Percentiles rank a stretch among this genome's conserved stretches.
phyloP scores from a whole-genome alignment of 192 early-diverging fungal genomes.

The Backusella sp. region DNA sequence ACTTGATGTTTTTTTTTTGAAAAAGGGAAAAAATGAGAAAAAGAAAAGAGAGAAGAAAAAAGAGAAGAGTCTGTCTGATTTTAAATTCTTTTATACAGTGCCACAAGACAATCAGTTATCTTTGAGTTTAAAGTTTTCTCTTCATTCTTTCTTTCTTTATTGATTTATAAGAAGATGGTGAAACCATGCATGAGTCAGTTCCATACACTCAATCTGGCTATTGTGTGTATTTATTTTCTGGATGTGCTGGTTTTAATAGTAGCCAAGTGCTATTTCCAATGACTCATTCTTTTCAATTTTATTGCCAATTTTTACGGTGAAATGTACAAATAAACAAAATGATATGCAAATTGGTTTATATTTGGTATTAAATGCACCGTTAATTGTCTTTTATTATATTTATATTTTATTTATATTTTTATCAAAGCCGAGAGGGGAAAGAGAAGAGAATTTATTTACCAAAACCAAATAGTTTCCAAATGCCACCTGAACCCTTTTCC shows the following conservation, averaged over 20 bases:
- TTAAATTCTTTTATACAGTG: neutral
- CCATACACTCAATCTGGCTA: no score
- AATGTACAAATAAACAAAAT: no score
- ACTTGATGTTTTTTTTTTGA: neutral
- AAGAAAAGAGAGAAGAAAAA: neutral
- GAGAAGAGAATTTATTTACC: neutral
- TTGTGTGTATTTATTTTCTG: no score
- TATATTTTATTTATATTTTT: neutral
- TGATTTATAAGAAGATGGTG: no score
- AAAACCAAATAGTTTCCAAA: slow-evolving; percentile 31
- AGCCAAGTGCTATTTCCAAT: no score
- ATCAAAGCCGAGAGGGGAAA: neutral
- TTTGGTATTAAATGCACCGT: neutral
- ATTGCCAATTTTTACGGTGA: no score
- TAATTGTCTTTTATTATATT: neutral
- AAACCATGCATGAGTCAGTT: no score
- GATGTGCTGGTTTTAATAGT: no score
- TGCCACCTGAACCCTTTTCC: slow-evolving; percentile 10
- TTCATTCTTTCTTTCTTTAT: no score
- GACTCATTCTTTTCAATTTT: no score
- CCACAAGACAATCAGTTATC: neutral
- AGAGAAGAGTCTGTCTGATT: neutral
- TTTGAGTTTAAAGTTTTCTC: neutral
- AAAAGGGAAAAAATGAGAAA: neutral
- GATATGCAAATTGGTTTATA: no score